Base-by-base conservation (phyloP, 371 early-diverging fungal genomes). In the Nematocida sp. region DNA sequence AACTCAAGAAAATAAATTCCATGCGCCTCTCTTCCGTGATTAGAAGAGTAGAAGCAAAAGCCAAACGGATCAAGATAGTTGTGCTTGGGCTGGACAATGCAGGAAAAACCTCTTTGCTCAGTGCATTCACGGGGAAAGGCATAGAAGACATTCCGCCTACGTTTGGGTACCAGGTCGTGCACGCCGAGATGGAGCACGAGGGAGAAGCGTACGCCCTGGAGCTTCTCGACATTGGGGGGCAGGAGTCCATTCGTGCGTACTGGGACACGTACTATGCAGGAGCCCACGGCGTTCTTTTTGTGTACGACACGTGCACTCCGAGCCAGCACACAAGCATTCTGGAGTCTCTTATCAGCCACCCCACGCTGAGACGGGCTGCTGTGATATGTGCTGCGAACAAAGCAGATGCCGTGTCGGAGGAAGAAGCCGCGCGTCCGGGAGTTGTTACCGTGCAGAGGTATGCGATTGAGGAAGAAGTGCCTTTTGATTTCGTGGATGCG, bases 261-360 rank as follows among this genome's bases (percentile, higher is more conserved):
- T 99, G 97, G 96, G 86, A 94, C 51, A 96, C 96, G 84, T 96
- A 96, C 83, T 96, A 94, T 87, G 97, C 95, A 80, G 89, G 92
- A 60, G 94, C 94, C 0, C 96, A 96, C 77, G 99, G 93, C 0
- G 83, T 99, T 13, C 88, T 96, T 7, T 96, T 94, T 92, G 96
- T 99, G 0, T 93, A 96, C 19, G 99, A 99, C 81, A 88, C 89
- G 11, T 89, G 91, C 7, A 96, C 94, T 80, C 78, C 88, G 60
- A 45, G 83, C 87, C 40, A 95, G 17, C 79, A 93, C 52, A 83
- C 38, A 50, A 40, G 17, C 3, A 57, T 60, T 3, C 49, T 70
- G n/a, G 32, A 45, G 27, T 23, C 17, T 34, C 56, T 60, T n/a
- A 21, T 70, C 13, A 45, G 46, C 23, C 74, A 70, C 36, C 74